phyloP scores from a whole-genome alignment of 2,329 filamentous ascomycete species.

The Claviceps fusiformis region DNA sequence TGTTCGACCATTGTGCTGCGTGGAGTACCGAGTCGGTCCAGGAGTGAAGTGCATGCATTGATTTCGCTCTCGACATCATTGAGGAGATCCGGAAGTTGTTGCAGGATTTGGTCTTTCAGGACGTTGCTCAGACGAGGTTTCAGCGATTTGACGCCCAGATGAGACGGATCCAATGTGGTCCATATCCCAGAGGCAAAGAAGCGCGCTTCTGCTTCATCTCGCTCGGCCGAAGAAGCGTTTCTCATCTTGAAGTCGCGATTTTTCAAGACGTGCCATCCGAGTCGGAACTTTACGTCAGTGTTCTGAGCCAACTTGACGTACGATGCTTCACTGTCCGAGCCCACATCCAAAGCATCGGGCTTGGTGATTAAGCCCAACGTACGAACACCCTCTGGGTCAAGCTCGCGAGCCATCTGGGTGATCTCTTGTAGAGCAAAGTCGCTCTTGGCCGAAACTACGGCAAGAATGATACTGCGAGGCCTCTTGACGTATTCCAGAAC shows the following conservation, averaged over 20 bases:
- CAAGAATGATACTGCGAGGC: constrained; percentile 43
- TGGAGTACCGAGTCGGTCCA: constrained; percentile 35
- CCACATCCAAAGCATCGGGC: constrained; percentile 25
- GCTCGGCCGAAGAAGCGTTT: constrained; percentile 15
- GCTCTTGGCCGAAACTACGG: constrained; percentile 40
- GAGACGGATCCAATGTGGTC: constrained; percentile 18
- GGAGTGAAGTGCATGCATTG: constrained; percentile 17
- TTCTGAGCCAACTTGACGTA: constrained; percentile 32
- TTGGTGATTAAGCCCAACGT: constrained; percentile 46
- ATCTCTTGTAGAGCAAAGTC: constrained; percentile 45
- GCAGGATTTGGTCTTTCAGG: constrained; percentile 31
- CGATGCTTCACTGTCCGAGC: constrained; percentile 24
- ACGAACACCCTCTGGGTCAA: constrained; percentile 17
- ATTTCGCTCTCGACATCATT: constrained; percentile 26
- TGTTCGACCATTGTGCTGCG: constrained; percentile 33
- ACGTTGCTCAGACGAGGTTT: constrained; percentile 35
- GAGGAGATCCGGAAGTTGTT: constrained; percentile 31
- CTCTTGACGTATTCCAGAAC: constrained; percentile 43
- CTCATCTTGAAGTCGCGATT: constrained; percentile 26
- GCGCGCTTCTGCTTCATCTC: constrained; percentile 24
- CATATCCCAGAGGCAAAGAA: constrained; percentile 33
- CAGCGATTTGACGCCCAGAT: constrained; percentile 35
- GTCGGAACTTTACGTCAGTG: constrained; percentile 29
- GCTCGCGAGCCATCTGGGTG: constrained; percentile 1
- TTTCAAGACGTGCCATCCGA: constrained; percentile 40